A percentile compares a stretch with the other conserved stretches of the same genome.
phyloP scores from a whole-genome alignment of 2,329 filamentous ascomycete genomes.

The Escovopsis sp. region DNA sequence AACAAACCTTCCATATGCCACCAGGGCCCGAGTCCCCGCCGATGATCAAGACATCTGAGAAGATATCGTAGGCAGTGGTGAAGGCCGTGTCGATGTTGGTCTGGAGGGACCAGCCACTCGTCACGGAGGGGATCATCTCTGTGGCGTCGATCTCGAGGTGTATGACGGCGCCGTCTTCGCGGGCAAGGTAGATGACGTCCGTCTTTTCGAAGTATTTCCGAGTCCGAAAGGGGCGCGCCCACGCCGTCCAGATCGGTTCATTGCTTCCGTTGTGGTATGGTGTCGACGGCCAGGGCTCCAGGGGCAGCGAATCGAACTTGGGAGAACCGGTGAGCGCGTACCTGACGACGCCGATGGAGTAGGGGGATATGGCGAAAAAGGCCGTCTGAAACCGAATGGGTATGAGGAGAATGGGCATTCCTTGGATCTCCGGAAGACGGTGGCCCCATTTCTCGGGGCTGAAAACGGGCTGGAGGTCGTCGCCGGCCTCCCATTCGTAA shows the following conservation, averaged over 20 bases:
- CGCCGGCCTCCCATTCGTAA: slow-evolving; percentile 45
- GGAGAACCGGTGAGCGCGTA: slow-evolving; percentile 37
- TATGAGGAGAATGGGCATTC: slow-evolving; percentile 54
- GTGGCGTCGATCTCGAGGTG: slow-evolving; percentile 52
- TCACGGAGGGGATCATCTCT: slow-evolving; percentile 37
- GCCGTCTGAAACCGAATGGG: slow-evolving; percentile 56
- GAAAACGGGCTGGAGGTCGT: slow-evolving; percentile 30
- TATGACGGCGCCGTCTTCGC: slow-evolving; percentile 72
- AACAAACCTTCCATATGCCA: slow-evolving; percentile 52
- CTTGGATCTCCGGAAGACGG: slow-evolving; percentile 32
- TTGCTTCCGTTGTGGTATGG: slow-evolving; percentile 29
- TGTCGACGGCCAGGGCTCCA: slow-evolving; percentile 25
- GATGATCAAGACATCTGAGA: slow-evolving; percentile 63
- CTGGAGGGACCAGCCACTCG: slow-evolving; percentile 45
- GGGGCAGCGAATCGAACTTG: slow-evolving; percentile 28
- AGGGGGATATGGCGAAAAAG: slow-evolving; percentile 52
- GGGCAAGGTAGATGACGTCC: slow-evolving; percentile 72
- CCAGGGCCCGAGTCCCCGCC: slow-evolving; percentile 68
- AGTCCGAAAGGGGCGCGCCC: slow-evolving; percentile 62
- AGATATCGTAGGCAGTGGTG: slow-evolving; percentile 52
- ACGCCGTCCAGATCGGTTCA: slow-evolving; percentile 61
- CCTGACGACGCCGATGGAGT: slow-evolving; percentile 40
- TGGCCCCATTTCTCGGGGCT: slow-evolving; percentile 33
- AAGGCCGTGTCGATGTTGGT: slow-evolving; percentile 73
- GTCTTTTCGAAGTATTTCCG: slow-evolving; percentile 44